A percentile compares a stretch with the other conserved stretches of the same genome.
Evolutionary conservation across 2,329 filamentous ascomycete species (phyloP).

Genomic region (Colletotrichum falcatum): DNA sequence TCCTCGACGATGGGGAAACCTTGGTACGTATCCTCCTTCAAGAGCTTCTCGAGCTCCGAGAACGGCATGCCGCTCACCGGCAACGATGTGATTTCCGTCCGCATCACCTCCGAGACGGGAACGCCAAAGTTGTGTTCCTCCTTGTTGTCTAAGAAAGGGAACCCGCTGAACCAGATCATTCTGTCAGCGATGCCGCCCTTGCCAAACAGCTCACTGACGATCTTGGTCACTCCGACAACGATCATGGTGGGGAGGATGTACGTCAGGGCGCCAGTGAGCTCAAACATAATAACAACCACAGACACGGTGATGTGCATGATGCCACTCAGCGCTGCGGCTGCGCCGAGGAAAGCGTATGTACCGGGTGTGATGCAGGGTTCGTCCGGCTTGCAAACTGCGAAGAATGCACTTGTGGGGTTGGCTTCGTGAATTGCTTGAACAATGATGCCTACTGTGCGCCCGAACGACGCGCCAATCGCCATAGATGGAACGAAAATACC

Average conservation of each 20-base stretch:
- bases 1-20: slow-evolving; percentile 94
- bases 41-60: slow-evolving; percentile 79
- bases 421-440: slow-evolving; percentile 90
- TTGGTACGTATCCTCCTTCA: slow-evolving; percentile 85
- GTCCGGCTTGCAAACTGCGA: slow-evolving; percentile 88
- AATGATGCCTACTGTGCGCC: slow-evolving; percentile 91
- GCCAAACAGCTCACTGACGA: slow-evolving; percentile 89
- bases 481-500: slow-evolving; percentile 99
- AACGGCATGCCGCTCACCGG: slow-evolving; percentile 81
- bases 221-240: slow-evolving; percentile 96
- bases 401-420: slow-evolving; percentile 85
- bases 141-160: slow-evolving; percentile 96
- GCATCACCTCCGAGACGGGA: slow-evolving; percentile 92
- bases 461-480: slow-evolving; percentile 95
- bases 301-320: slow-evolving; percentile 99
- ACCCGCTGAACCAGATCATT: slow-evolving; percentile 99
- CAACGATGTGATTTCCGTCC: slow-evolving; percentile 77
- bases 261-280: slow-evolving; percentile 94
- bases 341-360: slow-evolving; percentile 95
- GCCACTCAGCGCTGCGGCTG: slow-evolving; percentile 89
- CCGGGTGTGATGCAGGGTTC: slow-evolving; percentile 97
- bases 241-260: slow-evolving; percentile 99
- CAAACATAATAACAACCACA: slow-evolving; percentile 99
- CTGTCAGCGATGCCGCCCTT: slow-evolving; percentile 96
- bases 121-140: slow-evolving; percentile 98